Evolutionary conservation across 371 early-diverging fungal genomes (phyloP).

Genomic region (Chytridium lagenaria): DNA sequence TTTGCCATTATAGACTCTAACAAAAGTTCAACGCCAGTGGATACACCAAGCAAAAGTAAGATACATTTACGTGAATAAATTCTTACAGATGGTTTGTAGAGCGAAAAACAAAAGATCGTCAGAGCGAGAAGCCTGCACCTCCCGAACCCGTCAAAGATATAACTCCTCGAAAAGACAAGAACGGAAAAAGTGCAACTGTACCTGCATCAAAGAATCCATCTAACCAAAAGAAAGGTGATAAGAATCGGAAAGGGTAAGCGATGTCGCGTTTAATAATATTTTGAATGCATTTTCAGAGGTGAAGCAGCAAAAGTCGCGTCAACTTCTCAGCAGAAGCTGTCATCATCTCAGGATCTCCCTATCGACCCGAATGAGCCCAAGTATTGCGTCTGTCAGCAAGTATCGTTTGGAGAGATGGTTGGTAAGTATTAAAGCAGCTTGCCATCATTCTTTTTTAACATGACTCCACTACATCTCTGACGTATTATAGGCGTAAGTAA

Average conservation of each 20-base stretch:
- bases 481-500: background rate
- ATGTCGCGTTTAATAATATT: background rate
- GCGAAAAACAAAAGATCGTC: constrained; percentile 19
- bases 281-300: constrained; percentile 14
- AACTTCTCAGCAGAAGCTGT: constrained; percentile 1
- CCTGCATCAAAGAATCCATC: background rate
- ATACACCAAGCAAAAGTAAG: constrained; percentile 23
- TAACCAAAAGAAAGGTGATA: constrained; percentile 7
- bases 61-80: background rate
- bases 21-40: no score
- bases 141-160: constrained; percentile 2
- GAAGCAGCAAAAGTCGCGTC: constrained; percentile 12
- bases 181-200: constrained; percentile 1
- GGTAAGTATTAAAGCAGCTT: constrained; percentile 48
- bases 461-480: constrained; percentile 2
- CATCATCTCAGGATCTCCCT: constrained; percentile 62
- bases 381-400: constrained; percentile 94
- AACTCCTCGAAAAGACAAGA: constrained; percentile 21
- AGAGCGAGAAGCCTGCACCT: constrained; percentile 13
- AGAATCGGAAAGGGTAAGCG: background rate
- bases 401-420: constrained; percentile 97
- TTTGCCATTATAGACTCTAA: no score
- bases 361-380: constrained; percentile 95
- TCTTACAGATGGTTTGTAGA: constrained; percentile 5
- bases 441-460: constrained; percentile 2